Evolutionary conservation across 768 basidiomycete species (phyloP).

Genomic region (Lentinula lateritia): DNA sequence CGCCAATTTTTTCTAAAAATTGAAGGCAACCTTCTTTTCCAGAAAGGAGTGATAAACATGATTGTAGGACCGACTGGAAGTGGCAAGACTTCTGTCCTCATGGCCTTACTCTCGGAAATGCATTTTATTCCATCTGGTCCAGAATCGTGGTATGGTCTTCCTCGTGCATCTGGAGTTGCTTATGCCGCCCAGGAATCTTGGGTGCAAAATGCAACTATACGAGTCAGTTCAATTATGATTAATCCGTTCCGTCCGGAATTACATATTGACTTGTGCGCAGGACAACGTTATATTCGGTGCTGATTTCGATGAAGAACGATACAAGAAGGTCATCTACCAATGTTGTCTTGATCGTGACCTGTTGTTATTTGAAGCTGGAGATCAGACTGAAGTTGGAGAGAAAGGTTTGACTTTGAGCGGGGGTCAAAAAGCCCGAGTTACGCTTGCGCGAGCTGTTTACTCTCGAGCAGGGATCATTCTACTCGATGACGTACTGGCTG

Average conservation of each 20-base stretch:
- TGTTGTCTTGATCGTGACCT: conserved; percentile 38
- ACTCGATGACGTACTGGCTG: conserved; percentile 45
- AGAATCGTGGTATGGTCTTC: conserved; percentile 44
- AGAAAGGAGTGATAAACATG: conserved; percentile 33
- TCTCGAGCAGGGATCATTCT: conserved; percentile 33
- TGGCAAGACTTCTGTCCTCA: conserved; percentile 38
- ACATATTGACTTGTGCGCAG: conserved; percentile 10
- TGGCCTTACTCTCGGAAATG: conserved; percentile 28
- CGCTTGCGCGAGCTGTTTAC: conserved; percentile 41
- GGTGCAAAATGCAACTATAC: conserved; percentile 56
- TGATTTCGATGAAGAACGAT: conserved; percentile 31
- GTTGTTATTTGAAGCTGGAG: conserved; percentile 37
- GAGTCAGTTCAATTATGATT: conserved; percentile 16
- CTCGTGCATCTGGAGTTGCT: conserved; percentile 46
- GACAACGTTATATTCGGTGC: conserved; percentile 40
- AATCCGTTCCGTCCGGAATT: not conserved
- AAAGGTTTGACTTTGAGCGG: conserved; percentile 39
- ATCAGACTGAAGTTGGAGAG: conserved; percentile 47
- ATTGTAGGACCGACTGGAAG: conserved; percentile 33
- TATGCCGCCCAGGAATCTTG: conserved; percentile 62
- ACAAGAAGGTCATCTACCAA: conserved; percentile 31
- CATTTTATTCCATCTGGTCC: conserved; percentile 34
- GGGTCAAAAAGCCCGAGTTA: conserved; percentile 40
- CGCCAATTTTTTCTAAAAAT: conserved; percentile 35
- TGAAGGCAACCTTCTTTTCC: conserved; percentile 36